Evolutionary conservation across 768 basidiomycete species (phyloP).

Genomic region (Saitozyma podzolica): DNA sequence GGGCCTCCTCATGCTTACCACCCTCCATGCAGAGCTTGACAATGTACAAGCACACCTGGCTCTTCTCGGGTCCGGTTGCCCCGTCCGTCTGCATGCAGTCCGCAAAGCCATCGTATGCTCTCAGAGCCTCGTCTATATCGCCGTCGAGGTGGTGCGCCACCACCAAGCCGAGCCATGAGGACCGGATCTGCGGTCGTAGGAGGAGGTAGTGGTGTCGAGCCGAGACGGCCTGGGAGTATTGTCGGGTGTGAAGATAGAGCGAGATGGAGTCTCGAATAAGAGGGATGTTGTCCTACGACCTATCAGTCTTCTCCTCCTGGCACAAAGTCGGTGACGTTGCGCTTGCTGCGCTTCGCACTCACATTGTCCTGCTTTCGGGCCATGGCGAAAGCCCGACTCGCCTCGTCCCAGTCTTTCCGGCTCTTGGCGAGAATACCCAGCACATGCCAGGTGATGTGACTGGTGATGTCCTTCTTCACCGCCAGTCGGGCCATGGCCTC

Average conservation of each 20-base stretch:
- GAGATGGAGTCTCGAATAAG: conserved; percentile 86
- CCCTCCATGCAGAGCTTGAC: conserved; percentile 44
- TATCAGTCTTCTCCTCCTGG: neutral
- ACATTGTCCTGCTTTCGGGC: conserved; percentile 89
- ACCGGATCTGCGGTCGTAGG: conserved; percentile 75
- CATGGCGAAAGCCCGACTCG: conserved; percentile 86
- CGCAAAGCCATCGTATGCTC: conserved; percentile 72
- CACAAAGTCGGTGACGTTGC: conserved; percentile 3
- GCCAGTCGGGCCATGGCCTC: conserved; percentile 47
- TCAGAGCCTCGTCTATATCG: conserved; percentile 68
- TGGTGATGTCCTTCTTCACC: conserved; percentile 55
- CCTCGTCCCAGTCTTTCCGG: conserved; percentile 92
- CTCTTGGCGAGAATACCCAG: conserved; percentile 91
- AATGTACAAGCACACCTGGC: conserved; percentile 43
- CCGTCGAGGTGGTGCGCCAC: conserved; percentile 84
- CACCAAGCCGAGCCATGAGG: conserved; percentile 86
- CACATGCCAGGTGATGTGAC: conserved; percentile 98
- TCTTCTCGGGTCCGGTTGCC: conserved; percentile 40
- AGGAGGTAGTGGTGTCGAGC: conserved; percentile 77
- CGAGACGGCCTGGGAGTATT: conserved; percentile 74
- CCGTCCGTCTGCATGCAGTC: conserved; percentile 67
- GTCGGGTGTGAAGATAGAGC: conserved; percentile 81
- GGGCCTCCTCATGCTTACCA: conserved; percentile 41
- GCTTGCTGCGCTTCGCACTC: conserved; percentile 29
- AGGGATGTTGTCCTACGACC: conserved; percentile 80